Percentiles rank a stretch among this genome's conserved stretches.
Evolutionary conservation across 2,329 filamentous ascomycete genomes (phyloP).

Genomic region (Scedosporium minutisporum): DNA sequence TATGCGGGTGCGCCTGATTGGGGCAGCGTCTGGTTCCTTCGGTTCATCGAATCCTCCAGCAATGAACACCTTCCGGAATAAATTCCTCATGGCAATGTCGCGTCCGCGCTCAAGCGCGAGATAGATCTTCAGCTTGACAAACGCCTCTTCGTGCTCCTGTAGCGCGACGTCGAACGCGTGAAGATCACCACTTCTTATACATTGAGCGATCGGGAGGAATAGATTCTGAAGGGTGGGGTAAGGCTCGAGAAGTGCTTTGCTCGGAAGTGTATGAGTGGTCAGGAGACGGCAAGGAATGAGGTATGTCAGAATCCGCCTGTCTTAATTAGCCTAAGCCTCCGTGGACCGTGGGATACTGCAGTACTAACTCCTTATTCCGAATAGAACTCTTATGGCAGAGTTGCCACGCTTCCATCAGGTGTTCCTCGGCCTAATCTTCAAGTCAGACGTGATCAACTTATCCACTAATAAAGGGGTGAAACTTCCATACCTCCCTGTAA

Average conservation of each 20-base stretch:
- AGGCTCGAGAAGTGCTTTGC: conserved; percentile 55
- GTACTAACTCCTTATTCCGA: conserved; percentile 71
- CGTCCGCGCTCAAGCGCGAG: conserved; percentile 85
- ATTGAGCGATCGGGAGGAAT: conserved; percentile 67
- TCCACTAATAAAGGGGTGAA: not conserved
- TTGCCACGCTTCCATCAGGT: conserved; percentile 72
- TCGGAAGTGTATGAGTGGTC: conserved; percentile 78
- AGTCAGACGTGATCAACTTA: not conserved
- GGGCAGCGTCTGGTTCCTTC: conserved; percentile 58
- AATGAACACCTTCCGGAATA: conserved; percentile 85
- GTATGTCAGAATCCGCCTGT: conserved; percentile 81
- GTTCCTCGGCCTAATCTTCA: conserved; percentile 56
- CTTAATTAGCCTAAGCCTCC: not conserved
- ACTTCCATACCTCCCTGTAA: conserved; percentile 56
- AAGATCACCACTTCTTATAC: conserved; percentile 76
- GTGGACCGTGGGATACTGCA: not conserved
- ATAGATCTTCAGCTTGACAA: conserved; percentile 88
- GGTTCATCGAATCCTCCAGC: conserved; percentile 70
- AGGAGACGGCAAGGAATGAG: conserved; percentile 88
- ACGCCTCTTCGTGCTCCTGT: conserved; percentile 75
- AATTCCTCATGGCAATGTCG: conserved; percentile 83
- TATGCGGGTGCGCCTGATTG: conserved; percentile 64
- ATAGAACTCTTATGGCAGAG: conserved; percentile 64
- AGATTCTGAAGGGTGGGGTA: conserved; percentile 69
- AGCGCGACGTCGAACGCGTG: conserved; percentile 76